Base-by-base conservation (phyloP, 495 filamentous ascomycete species). In the Hypoxylon cercidicola region DNA sequence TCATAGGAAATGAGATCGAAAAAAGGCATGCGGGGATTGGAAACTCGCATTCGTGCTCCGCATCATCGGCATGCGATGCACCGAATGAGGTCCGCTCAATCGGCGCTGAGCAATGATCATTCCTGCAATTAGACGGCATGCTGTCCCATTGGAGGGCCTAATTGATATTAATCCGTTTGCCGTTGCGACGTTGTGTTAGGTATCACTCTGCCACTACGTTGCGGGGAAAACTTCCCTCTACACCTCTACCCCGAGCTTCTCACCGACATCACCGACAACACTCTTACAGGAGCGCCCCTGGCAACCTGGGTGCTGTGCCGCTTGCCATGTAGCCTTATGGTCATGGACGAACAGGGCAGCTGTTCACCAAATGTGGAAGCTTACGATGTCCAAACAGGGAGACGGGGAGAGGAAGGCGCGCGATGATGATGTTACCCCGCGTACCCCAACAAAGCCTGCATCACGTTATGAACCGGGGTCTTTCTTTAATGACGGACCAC, bases 381-480 rank as follows among this genome's bases (percentile, higher is more conserved):
- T 48, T 58, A 34, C 25, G 20, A 62, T 62, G 52, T 50, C 52
- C 56, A 61, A 44, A 41, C 50, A 35, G n/a, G 8, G n/a, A 35
- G 53, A 48, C 57, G 16, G 32, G 7, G 25, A 53, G n/a, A n/a
- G n/a, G n/a, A n/a, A n/a, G n/a, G n/a, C n/a, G 45, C 43, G 44
- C 48, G 25, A 28, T 28, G 25, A 28, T 39, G 57, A 62, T 67
- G 34, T 62, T 62, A 58, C 64, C 64, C 64, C 64, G 48, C 64
- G 37, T 67, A 57, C 64, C 53, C 64, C 64, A 67, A 62, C 58
- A 32, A 49, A 34, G 19, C 54, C 48, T 52, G 23, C 56, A 66
- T 66, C 55, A 52, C 23, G n/a, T 44, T 35, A 48, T 21, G 34
- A 44, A 3, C 47, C 6, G 18, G 56, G 56, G 40, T n/a, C 40